Percentiles rank a stretch among this genome's conserved stretches.
Evolutionary conservation across 495 filamentous ascomycete species (phyloP).

Genomic region (Tuber umbilicatum): DNA sequence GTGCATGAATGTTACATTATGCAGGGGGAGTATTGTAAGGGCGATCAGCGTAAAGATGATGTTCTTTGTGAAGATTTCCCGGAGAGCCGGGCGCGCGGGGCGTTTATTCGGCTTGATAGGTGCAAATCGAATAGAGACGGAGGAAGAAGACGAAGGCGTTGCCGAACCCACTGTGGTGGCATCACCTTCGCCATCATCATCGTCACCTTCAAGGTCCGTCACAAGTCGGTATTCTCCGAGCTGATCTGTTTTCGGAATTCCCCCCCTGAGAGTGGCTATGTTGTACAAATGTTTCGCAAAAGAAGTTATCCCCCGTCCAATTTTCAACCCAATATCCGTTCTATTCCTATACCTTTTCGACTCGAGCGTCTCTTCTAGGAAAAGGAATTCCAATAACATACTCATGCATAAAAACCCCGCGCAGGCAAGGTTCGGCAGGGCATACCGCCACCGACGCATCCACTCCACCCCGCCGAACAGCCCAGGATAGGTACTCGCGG

Average conservation of each 20-base stretch:
- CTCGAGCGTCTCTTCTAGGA: conserved; percentile 57
- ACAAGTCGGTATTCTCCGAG: background rate
- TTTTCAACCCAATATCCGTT: conserved; percentile 46
- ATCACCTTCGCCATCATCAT: background rate
- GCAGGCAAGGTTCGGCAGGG: conserved; percentile 57
- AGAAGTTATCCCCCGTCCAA: conserved; percentile 37
- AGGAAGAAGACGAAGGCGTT: conserved; percentile 36
- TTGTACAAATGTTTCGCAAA: conserved; percentile 42
- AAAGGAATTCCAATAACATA: conserved; percentile 50
- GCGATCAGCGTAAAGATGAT: conserved; percentile 57
- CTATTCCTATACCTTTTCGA: conserved; percentile 47
- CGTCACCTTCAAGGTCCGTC: background rate
- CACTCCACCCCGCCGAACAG: conserved; percentile 63
- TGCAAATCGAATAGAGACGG: conserved; percentile 32
- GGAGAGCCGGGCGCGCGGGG: conserved; percentile 49
- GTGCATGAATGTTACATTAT: conserved; percentile 67
- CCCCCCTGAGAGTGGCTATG: conserved; percentile 38
- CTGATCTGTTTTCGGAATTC: background rate
- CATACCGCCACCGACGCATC: conserved; percentile 58
- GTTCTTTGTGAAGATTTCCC: conserved; percentile 57
- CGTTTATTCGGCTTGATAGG: conserved; percentile 33
- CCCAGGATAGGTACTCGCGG: conserved; percentile 55
- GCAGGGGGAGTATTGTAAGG: conserved; percentile 62
- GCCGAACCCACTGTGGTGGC: conserved; percentile 16
- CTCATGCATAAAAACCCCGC: conserved; percentile 52